phyloP scores from a whole-genome alignment of 2,329 filamentous ascomycete species.

The Calonectria pseudoreteaudii region DNA sequence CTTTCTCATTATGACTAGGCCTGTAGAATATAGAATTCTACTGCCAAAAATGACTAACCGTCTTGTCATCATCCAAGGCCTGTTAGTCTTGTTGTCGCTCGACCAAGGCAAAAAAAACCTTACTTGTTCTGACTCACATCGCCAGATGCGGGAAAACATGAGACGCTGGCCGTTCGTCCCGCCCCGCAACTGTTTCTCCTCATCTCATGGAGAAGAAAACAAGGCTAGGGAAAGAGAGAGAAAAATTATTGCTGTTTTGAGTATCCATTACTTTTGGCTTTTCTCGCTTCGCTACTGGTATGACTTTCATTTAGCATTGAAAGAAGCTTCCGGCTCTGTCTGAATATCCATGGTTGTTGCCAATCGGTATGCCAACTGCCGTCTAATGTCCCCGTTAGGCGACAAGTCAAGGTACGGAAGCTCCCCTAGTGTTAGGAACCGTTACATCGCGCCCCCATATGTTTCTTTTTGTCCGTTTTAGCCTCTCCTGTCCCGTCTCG shows the following conservation, averaged over 20 bases:
- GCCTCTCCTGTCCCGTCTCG: constrained; percentile 31
- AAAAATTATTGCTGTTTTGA: background rate
- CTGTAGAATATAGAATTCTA: constrained; percentile 1
- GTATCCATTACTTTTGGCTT: constrained; percentile 14
- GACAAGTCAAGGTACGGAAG: constrained; percentile 22
- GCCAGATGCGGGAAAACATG: constrained; percentile 22
- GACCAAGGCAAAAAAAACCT: constrained; percentile 13
- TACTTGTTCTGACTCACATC: constrained; percentile 10
- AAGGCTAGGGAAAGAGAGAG: background rate
- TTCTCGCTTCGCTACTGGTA: background rate
- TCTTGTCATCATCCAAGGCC: background rate
- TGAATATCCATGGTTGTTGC: background rate
- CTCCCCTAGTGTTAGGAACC: constrained; percentile 18
- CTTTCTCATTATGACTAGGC: constrained; percentile 13
- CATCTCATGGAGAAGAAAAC: constrained; percentile 7
- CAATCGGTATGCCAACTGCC: constrained; percentile 20
- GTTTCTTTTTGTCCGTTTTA: constrained; percentile 28
- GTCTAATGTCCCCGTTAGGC: constrained; percentile 4
- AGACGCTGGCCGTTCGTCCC: constrained; percentile 20
- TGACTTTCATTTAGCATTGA: constrained; percentile 4
- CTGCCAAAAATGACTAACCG: background rate
- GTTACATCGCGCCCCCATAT: constrained; percentile 28
- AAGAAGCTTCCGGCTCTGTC: constrained; percentile 15
- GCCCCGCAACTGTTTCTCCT: constrained; percentile 25
- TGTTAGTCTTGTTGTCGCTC: constrained; percentile 4